Percentiles rank a stretch among this genome's conserved stretches.
These are phyloP conservation scores for Psidium guajava DNA, from an alignment of 345 rosid genomes.

Conservation along the genomic window DNA sequence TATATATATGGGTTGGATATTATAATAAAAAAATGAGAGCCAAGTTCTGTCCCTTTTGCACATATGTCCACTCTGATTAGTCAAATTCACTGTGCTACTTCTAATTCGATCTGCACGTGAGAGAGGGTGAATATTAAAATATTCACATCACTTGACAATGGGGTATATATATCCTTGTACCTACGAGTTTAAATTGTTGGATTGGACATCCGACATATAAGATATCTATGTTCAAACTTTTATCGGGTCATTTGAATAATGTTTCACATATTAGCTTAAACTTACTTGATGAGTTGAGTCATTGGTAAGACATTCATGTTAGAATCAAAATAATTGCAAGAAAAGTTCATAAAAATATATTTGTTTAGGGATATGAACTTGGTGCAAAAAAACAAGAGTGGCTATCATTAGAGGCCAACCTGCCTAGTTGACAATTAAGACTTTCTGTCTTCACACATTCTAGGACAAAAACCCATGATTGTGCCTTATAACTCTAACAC, in stretches of 20 bases:
- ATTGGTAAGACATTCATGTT: not conserved
- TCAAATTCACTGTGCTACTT: not conserved
- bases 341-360: too few relatives aligned
- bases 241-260: not conserved
- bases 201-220: not conserved
- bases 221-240: not conserved
- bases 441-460: not conserved
- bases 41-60: not conserved
- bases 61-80: not conserved
- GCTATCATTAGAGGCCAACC: not conserved
- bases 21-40: not conserved
- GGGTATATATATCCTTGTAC: not conserved
- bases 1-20: not conserved
- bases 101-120: not conserved
- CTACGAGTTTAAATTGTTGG: not conserved
- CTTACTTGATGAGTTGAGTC: not conserved
- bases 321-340: not conserved
- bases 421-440: not conserved
- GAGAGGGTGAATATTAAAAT: not conserved
- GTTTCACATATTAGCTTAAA: not conserved
- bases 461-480: not conserved
- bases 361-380: not conserved
- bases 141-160: not conserved
- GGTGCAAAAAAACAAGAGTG: not conserved
- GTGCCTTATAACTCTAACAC: not conserved